Base-by-base conservation (phyloP, 352 stramenopile species). In the Pythium scleroteichum region DNA sequence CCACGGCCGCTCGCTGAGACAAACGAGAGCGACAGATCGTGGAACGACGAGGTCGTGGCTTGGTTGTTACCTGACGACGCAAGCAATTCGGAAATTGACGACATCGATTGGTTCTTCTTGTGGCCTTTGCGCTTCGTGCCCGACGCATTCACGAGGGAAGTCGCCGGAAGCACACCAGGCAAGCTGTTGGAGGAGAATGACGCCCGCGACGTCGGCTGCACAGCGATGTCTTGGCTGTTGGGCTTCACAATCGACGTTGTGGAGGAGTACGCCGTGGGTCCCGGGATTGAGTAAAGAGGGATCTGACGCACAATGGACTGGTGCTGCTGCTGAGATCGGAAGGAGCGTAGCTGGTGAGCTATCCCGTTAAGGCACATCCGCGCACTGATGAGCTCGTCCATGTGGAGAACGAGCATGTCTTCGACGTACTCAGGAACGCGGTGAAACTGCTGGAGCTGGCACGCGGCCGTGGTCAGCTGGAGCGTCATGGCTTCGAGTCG, bases 61-160 rank as follows among this genome's bases (percentile, higher is more conserved):
- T 51, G 40, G 2, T 20, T 35, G 23, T 46, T 26, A 7, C 29
- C 29, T 10, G 59, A 68, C 4, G 83, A 85, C 8, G 86, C 71
- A 20, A 95, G 62, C 46, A 95, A 53, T 56, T 95, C 86, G 6
- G 86, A 95, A 53, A 95, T 92, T 0, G 84, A 92, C 38, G 86
- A 95, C 81, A 95, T 92, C 3, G 84, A 94, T 56, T 93, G 82
- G 59, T 95, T 93, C 59, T 95, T 95, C 69, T 94, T 92, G 72
- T 95, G 86, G 0, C 73, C 78, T 47, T 82, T 82, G 63, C 79
- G 77, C 40, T 92, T 93, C 9, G 72, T 68, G 12, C 56, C 71
- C 9, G 63, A 58, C 1, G 71, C 67, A 56, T 73, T 62, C 1
- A 71, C 26, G 12, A 64, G 44, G 2, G 66, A 60, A n/a, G 71